phyloP scores from a whole-genome alignment of 2,329 filamentous ascomycete genomes.

The Teratosphaeria zuluensis region DNA sequence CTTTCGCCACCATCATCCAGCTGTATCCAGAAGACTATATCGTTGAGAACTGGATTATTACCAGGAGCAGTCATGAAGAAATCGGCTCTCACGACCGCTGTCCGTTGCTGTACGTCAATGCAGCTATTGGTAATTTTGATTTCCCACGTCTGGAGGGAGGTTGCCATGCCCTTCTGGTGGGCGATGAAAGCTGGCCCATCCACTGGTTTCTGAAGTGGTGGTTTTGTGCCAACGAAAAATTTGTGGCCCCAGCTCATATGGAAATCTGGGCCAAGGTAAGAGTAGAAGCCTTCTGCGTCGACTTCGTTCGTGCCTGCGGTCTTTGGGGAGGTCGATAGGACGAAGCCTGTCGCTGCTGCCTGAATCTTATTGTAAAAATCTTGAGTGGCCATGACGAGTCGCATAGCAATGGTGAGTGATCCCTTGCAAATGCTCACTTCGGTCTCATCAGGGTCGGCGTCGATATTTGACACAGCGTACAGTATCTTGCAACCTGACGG shows the following conservation, averaged over 20 bases:
- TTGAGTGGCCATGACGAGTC: background rate
- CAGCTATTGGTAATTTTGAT: constrained; percentile 13
- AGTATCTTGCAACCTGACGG: background rate
- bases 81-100: constrained; percentile 15
- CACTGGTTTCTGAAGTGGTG: constrained; percentile 13
- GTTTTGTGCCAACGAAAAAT: constrained; percentile 17
- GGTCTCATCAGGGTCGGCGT: background rate
- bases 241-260: constrained; percentile 23
- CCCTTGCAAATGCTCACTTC: background rate
- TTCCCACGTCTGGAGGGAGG: constrained; percentile 16
- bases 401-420: background rate
- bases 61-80: constrained; percentile 21
- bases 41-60: constrained; percentile 18
- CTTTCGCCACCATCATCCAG: constrained; percentile 17
- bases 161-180: constrained; percentile 17
- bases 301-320: constrained; percentile 10
- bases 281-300: constrained; percentile 12
- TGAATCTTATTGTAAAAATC: constrained; percentile 9
- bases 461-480: background rate
- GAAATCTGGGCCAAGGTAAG: constrained; percentile 12
- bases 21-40: constrained; percentile 25
- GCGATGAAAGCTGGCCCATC: constrained; percentile 14
- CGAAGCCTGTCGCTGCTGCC: constrained; percentile 9
- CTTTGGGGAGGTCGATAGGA: constrained; percentile 8
- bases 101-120: constrained; percentile 20